Conservation (phyloP, 148 eudicot genomes). For the Camellia granthamiana region DNA sequence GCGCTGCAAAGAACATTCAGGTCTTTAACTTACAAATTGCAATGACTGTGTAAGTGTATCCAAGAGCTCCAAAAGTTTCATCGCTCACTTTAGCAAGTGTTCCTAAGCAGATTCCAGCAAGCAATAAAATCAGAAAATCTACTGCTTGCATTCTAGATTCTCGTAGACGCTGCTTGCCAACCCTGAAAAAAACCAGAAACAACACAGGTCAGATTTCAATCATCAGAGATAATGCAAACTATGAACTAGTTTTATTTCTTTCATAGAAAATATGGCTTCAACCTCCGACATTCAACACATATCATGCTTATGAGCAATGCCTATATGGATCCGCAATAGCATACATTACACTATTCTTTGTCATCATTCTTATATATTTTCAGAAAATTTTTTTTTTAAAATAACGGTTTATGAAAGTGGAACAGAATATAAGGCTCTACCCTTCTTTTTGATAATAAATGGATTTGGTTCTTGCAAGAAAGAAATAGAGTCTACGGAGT, state of each 20-base stretch:
- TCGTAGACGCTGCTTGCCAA: conserved; percentile 77
- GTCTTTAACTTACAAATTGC: conserved; percentile 75
- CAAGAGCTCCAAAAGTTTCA: conserved; percentile 78
- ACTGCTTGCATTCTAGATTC: conserved; percentile 79
- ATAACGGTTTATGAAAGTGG: not conserved
- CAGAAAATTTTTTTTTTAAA: too few relatives aligned
- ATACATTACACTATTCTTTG: not conserved
- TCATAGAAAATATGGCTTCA: not conserved
- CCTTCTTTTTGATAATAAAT: conserved; percentile 1
- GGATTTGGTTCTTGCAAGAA: not conserved
- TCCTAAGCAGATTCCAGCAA: conserved; percentile 89
- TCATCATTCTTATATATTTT: not conserved
- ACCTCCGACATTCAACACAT: not conserved
- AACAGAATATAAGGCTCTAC: not conserved
- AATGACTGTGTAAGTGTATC: conserved; percentile 87
- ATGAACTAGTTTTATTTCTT: not conserved
- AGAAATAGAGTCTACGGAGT: not conserved
- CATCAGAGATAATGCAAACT: not conserved
- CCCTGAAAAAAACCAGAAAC: conserved; percentile 36
- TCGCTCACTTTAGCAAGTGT: conserved; percentile 92
- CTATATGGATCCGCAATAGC: not conserved
- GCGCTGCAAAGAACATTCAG: not conserved
- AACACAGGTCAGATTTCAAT: not conserved
- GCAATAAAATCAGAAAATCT: conserved; percentile 79
- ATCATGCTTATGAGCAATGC: not conserved